Percentiles rank a stretch among this genome's conserved stretches.
Conservation (phyloP, 257 asterid species). For the Ballota nigra region DNA sequence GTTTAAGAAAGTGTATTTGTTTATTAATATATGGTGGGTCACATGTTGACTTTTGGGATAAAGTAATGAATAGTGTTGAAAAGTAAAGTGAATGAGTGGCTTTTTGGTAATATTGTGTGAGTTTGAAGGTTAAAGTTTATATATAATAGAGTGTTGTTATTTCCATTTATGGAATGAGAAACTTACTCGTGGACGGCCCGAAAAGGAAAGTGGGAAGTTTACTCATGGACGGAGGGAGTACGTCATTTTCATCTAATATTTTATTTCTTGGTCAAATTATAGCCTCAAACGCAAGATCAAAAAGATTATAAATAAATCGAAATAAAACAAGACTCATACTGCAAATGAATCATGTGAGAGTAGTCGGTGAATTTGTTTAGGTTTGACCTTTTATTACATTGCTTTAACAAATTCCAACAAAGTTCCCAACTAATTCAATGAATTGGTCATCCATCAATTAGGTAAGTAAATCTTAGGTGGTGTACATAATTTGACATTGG, state of each 20-base stretch:
- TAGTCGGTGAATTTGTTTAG: conserved; percentile 35
- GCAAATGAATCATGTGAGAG: conserved; percentile 31
- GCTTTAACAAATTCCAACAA: conserved; percentile 19
- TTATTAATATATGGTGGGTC: no score
- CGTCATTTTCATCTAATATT: not conserved
- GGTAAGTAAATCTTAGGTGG: not conserved
- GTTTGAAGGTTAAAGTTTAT: no score
- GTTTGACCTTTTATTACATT: conserved; percentile 24
- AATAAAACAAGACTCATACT: conserved; percentile 15
- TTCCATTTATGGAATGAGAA: no score
- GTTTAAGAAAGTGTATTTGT: no score
- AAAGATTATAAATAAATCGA: not conserved
- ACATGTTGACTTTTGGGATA: no score
- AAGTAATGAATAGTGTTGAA: no score
- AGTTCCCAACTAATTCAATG: conserved; percentile 12
- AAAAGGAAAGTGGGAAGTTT: no score
- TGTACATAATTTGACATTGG: not conserved
- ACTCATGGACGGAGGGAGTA: no score
- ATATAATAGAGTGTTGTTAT: no score
- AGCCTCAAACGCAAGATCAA: not conserved
- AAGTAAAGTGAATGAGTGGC: no score
- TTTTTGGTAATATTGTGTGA: no score
- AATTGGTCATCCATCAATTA: conserved; percentile 14
- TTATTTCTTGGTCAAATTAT: conserved; percentile 16
- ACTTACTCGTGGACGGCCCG: no score